Conservation (phyloP, 2,329 filamentous ascomycete genomes). For the Fusarium protoensiforme region DNA sequence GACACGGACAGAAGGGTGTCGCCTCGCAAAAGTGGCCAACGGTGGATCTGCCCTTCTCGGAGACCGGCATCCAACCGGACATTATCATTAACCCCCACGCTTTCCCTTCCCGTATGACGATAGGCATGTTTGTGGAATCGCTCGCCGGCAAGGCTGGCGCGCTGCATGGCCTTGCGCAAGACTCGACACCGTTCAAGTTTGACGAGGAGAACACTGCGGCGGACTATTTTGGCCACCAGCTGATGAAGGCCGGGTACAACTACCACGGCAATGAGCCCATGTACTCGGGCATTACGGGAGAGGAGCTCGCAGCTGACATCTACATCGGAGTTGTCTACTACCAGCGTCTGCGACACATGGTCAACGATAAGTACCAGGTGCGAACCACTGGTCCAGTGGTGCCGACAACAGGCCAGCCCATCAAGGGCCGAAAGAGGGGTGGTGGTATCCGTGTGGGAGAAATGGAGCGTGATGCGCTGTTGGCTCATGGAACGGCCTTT, state of each 20-base stretch:
- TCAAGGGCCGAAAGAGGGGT: slow-evolving; percentile 95
- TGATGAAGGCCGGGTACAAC: slow-evolving; percentile 95
- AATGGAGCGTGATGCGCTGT: slow-evolving; percentile 96
- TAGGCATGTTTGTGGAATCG: slow-evolving; percentile 99
- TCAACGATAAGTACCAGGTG: slow-evolving; percentile 99
- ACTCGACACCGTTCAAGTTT: slow-evolving; percentile 95
- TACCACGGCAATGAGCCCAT: slow-evolving; percentile 99
- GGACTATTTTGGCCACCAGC: slow-evolving; percentile 95
- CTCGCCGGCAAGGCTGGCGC: slow-evolving; percentile 95
- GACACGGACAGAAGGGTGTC: slow-evolving; percentile 98
- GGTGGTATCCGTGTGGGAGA: slow-evolving; percentile 99
- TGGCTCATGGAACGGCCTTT: slow-evolving; percentile 96
- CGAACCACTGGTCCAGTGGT: slow-evolving; percentile 95
- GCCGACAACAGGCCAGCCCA: slow-evolving; percentile 90
- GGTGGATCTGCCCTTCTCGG: slow-evolving; percentile 95
- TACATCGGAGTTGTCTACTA: slow-evolving; percentile 98
- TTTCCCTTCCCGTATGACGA: slow-evolving; percentile 99
- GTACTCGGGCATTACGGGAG: slow-evolving; percentile 96
- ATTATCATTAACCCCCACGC: slow-evolving; percentile 99
- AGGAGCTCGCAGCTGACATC: slow-evolving; percentile 94
- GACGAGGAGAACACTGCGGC: slow-evolving; percentile 91
- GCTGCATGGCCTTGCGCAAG: slow-evolving; percentile 94
- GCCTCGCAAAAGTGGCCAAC: slow-evolving; percentile 95
- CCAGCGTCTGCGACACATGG: slow-evolving; percentile 98
- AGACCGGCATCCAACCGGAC: slow-evolving; percentile 96